These are phyloP conservation scores for Xylaria sp. DNA, from an alignment of 2,329 filamentous ascomycete genomes.

Conservation along the genomic window DNA sequence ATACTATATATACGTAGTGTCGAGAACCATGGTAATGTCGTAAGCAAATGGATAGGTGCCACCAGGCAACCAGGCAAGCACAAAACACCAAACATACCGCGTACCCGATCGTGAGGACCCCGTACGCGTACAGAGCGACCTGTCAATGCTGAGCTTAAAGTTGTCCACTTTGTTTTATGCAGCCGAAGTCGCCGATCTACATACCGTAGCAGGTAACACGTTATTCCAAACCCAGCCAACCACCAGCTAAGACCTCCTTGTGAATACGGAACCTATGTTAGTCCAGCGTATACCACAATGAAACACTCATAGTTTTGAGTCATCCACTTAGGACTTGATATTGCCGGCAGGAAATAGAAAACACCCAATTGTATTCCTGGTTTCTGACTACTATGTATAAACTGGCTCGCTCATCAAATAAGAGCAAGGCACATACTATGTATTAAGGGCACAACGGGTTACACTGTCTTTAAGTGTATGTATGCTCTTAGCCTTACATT, in stretches of 20 bases:
- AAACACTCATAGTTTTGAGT: slow-evolving; percentile 44
- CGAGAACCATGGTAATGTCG: background rate
- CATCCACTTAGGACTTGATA: slow-evolving; percentile 5
- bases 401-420: slow-evolving; percentile 1
- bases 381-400: background rate
- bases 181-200: slow-evolving; percentile 9
- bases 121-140: background rate
- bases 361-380: background rate
- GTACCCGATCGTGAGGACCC: background rate
- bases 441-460: background rate
- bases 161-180: background rate
- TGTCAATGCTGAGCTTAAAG: slow-evolving; percentile 7
- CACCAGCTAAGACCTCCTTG: slow-evolving; percentile 6
- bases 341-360: background rate
- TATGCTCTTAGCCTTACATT: slow-evolving; percentile 1
- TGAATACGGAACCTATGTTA: background rate
- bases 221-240: slow-evolving; percentile 1
- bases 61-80: background rate
- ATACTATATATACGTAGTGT: too few species aligned
- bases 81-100: background rate
- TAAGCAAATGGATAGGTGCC: background rate
- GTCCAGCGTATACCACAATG: slow-evolving; percentile 37
- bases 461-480: background rate
- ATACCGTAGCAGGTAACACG: background rate
- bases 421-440: background rate